Evolutionary conservation across 2,329 filamentous ascomycete species (phyloP), one percentile per base, ranked within the genome.

Genomic region (Graphilbum ipis-grandicollis): DNA sequence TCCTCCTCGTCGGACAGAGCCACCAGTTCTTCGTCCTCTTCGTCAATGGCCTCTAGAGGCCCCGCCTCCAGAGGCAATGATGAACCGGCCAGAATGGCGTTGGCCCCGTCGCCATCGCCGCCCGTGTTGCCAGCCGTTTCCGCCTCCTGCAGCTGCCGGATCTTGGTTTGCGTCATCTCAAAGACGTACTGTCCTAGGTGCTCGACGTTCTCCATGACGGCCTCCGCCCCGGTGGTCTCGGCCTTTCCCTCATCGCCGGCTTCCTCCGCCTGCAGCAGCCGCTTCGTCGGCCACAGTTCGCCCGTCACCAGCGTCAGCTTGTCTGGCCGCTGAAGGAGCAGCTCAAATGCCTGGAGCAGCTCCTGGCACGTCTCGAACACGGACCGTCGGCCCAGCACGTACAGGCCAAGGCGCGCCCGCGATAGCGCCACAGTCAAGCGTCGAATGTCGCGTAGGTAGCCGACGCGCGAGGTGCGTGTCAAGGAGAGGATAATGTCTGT

Each of bases 171-270:
- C 4, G 85, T 93, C 84, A 98, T 98, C 56, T 98, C 83, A 53
- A 74, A 93, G 18, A 98, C 88, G 55, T 94, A 98, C 57, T 93
- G 80, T 0, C 90, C 90, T 26, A 98, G 57, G 59, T 98, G 90
- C 60, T 98, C 88, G 1, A 96, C 77, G 25, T 80, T 73, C 48
- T 88, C 81, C 82, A 98, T 96, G 17, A 73, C 65, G 1, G 75
- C 77, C 48, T 71, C 67, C 7, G 60, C 51, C 6, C 64, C 60
- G 15, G 63, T 64, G 14, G 33, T n/a, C 15, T 79, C 72, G 47
- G 86, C 80, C 80, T 64, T 58, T 7, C 71, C 60, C 8, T 60
- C 51, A 7, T 65, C 60, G 19, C 63, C 65, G 15, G 52, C 55
- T 33, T 65, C 63, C 5, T 59, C 60, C 2, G 55, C 49, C 4